A percentile compares a stretch with the other conserved stretches of the same genome.
Evolutionary conservation across 352 stramenopile species (phyloP).

Genomic region (Pseudoperonospora humuli): DNA sequence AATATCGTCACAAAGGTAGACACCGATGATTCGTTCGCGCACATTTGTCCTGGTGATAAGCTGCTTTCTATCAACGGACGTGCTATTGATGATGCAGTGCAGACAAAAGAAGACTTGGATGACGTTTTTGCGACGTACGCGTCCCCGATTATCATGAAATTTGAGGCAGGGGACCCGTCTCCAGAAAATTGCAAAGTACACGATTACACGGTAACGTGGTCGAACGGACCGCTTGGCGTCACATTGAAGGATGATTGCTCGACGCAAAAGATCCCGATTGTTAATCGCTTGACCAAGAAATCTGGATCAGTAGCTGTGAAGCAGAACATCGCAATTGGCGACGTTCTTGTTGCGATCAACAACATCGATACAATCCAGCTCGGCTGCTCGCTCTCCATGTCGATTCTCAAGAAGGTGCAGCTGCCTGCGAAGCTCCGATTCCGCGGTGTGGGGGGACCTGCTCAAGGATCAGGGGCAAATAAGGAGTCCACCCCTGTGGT

Average conservation of each 20-base stretch:
- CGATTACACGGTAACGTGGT: conserved; percentile 84
- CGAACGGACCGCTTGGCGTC: conserved; percentile 77
- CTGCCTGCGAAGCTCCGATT: conserved; percentile 78
- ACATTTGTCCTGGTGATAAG: conserved; percentile 61
- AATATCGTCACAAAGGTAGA: conserved; percentile 64
- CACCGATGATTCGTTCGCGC: conserved; percentile 71
- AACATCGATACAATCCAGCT: conserved; percentile 87
- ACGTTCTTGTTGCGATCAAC: conserved; percentile 83
- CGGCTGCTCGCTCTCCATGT: conserved; percentile 83
- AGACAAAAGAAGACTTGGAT: conserved; percentile 57
- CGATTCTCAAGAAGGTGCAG: conserved; percentile 85
- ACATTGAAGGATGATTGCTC: conserved; percentile 81
- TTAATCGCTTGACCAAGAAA: conserved; percentile 84
- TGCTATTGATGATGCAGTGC: conserved; percentile 47
- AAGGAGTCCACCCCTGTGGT: conserved; percentile 10
- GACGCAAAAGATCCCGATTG: conserved; percentile 81
- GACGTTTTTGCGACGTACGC: conserved; percentile 67
- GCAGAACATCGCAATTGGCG: conserved; percentile 83
- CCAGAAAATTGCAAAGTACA: conserved; percentile 60
- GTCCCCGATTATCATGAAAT: conserved; percentile 81
- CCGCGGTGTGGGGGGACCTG: conserved; percentile 62
- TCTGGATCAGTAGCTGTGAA: conserved; percentile 78
- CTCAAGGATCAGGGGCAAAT: conserved; percentile 16
- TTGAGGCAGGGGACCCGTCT: conserved; percentile 38
- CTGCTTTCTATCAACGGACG: conserved; percentile 75